Evolutionary conservation across 2,329 filamentous ascomycete genomes (phyloP), one percentile per base, ranked within the genome.

Genomic region (Monosporascus sp.): DNA sequence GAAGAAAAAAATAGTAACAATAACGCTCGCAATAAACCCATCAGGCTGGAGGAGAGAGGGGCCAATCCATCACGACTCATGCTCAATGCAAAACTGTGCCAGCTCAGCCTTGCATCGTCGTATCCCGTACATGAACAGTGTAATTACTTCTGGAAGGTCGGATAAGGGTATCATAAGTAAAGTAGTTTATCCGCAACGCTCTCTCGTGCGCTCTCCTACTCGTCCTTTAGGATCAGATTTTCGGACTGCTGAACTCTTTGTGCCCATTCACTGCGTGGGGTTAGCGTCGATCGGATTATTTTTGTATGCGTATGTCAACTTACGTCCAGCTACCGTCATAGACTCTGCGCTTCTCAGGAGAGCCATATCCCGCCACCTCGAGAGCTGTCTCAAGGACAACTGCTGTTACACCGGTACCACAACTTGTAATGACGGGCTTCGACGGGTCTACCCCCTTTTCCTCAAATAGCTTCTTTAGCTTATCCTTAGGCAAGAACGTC

Each of bases 241-340:
- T 88, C 85, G 2, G 79, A 76, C 24, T 82, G 76, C 54, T 76
- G 76, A 41, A 86, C 83, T 52, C 84, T 75, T 64, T 87, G 85
- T 38, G 85, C 85, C 84, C 85, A 88, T 73, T 85, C 83, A 24
- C 83, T 86, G 53, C 36, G 43, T 6, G 31, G 8, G 5, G 22
- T 27, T 46, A 26, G 43, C 26, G 68, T 47, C 22, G 19, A 48
- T 24, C 16, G 36, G 14, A 31, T 31, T 8, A 41, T 14, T 27
- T 48, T 34, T 43, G n/a, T 4, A 26, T 37, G 17, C 40, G 22
- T 19, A 16, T 51, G 40, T 20, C 22, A 40, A 87, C 89, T 85
- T 78, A 96, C 82, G 94, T 97, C 94, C 94, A 99, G 71, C 92
- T 96, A 48, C 94, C 94, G 70, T 99, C 94, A 66, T 99, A 99